Conservation (phyloP, 257 asterid species). For the Anisodus acutangulus region DNA sequence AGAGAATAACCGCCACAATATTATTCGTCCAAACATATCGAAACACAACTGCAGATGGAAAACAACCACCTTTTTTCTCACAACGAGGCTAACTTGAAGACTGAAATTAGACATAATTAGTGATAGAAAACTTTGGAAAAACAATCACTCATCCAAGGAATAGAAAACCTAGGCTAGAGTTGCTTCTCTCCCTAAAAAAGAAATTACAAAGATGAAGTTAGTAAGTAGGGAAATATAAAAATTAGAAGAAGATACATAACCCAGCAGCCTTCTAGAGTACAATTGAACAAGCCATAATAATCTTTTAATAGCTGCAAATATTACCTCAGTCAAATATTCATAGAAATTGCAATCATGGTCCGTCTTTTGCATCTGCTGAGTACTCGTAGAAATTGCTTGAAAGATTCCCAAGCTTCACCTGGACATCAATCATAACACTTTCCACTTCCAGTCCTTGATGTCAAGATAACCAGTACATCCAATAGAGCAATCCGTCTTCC, state of each 20-base stretch:
- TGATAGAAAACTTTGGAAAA: background rate
- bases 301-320: too few species aligned
- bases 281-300: background rate
- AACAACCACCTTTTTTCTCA: background rate
- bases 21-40: background rate
- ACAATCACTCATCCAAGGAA: conserved; percentile 6
- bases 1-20: background rate
- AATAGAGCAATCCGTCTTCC: background rate
- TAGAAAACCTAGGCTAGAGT: background rate
- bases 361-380: conserved; percentile 5
- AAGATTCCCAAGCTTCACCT: background rate
- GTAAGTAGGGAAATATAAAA: background rate
- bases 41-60: conserved; percentile 2
- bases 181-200: background rate
- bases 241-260: background rate
- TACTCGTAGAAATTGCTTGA: background rate
- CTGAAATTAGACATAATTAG: background rate
- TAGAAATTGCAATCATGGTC: background rate
- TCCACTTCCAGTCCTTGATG: background rate
- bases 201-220: background rate
- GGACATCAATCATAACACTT: background rate
- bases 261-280: background rate
- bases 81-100: background rate
- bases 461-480: conserved; percentile 3
- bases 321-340: background rate